Percentiles rank a stretch among this genome's conserved stretches.
These are phyloP conservation scores for Hymenoscyphus linearis DNA, from an alignment of 2,329 filamentous ascomycete species.

Conservation along the genomic window DNA sequence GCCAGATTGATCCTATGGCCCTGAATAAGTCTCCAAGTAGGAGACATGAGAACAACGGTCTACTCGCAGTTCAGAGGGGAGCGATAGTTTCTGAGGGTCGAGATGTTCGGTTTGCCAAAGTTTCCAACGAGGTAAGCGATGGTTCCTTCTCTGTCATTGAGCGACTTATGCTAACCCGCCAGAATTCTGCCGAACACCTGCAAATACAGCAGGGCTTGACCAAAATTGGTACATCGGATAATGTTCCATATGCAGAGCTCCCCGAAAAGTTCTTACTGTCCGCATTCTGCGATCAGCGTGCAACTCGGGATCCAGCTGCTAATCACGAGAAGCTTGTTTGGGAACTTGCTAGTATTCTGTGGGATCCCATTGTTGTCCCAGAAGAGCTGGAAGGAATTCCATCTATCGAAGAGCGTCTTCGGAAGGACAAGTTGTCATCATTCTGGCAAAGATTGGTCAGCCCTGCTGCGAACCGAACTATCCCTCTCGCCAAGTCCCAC, in stretches of 20 bases:
- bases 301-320: conserved; percentile 38
- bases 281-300: conserved; percentile 41
- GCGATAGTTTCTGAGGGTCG: conserved; percentile 58
- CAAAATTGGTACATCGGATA: conserved; percentile 47
- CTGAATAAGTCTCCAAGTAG: conserved; percentile 28
- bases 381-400: conserved; percentile 35
- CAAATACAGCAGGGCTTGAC: conserved; percentile 51
- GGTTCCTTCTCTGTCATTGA: conserved; percentile 5
- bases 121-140: conserved; percentile 48
- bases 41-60: conserved; percentile 35
- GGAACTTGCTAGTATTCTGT: conserved; percentile 81
- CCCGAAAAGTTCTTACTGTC: conserved; percentile 43
- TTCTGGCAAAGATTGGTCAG: conserved; percentile 65
- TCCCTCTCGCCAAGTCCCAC: conserved; percentile 53
- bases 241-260: conserved; percentile 55
- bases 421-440: conserved; percentile 60
- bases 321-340: conserved; percentile 72
- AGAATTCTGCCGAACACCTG: conserved; percentile 53
- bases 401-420: conserved; percentile 36
- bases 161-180: conserved; percentile 16
- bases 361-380: conserved; percentile 58
- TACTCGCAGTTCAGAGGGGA: conserved; percentile 49
- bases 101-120: conserved; percentile 60
- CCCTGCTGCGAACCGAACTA: conserved; percentile 47
- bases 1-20: conserved; percentile 36